Percentiles rank a stretch among this genome's conserved stretches.
These are phyloP conservation scores for Xylariaceae sp. DNA, from an alignment of 2,329 filamentous ascomycete genomes.

Conservation along the genomic window DNA sequence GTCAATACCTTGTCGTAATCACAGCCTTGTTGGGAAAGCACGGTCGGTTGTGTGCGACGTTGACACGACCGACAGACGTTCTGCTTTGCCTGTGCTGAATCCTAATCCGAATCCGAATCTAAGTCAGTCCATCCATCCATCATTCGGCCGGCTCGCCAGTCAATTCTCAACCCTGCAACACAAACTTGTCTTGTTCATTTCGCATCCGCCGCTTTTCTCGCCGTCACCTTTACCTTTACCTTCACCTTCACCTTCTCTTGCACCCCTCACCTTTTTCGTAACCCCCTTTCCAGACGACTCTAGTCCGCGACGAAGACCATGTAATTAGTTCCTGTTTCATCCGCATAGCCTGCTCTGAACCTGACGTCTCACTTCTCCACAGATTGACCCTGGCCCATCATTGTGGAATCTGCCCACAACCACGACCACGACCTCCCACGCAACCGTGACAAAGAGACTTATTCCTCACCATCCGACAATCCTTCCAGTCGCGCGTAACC, in stretches of 20 bases:
- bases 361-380: not conserved
- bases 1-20: not conserved
- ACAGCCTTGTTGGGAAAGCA: not conserved
- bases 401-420: conserved; percentile 5
- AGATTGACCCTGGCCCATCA: conserved; percentile 3
- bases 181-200: not conserved
- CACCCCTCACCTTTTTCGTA: conserved; percentile 11
- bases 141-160: not conserved
- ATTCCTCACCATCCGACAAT: not conserved
- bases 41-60: not conserved
- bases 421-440: not conserved
- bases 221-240: no score
- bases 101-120: not conserved
- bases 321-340: not conserved
- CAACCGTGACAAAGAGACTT: not conserved
- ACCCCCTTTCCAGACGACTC: not conserved
- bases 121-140: not conserved
- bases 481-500: not conserved
- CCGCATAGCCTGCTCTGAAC: not conserved
- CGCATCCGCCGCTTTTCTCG: no score
- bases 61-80: not conserved
- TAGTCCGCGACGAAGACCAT: not conserved
- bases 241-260: not conserved
- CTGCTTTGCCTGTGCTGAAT: no score
- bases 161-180: not conserved